A percentile compares a stretch with the other conserved stretches of the same genome.
These are phyloP conservation scores for Gastrodia elata DNA, from an alignment of 106 monocot species.

Conservation along the genomic window DNA sequence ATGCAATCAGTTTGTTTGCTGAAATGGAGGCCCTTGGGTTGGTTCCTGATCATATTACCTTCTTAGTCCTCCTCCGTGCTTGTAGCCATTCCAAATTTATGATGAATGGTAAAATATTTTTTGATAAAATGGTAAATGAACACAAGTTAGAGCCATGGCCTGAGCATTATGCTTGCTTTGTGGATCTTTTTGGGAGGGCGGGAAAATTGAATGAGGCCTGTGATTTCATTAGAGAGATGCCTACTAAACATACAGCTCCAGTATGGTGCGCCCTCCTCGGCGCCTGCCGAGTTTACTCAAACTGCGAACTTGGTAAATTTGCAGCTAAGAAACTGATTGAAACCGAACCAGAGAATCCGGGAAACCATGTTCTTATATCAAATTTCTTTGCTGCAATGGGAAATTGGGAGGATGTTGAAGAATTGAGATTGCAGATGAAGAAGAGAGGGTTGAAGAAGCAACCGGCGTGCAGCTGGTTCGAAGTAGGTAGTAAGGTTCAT, in stretches of 20 bases:
- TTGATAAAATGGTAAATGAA: conserved; percentile 29
- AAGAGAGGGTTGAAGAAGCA: conserved; percentile 51
- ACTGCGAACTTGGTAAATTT: conserved; percentile 32
- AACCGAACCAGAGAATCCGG: conserved; percentile 70
- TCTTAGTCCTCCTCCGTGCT: conserved; percentile 60
- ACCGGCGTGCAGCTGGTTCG: conserved; percentile 76
- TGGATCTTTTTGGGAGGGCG: conserved; percentile 75
- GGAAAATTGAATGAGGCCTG: conserved; percentile 58
- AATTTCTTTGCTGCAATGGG: conserved; percentile 59
- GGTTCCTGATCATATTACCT: conserved; percentile 55
- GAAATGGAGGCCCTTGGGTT: conserved; percentile 33
- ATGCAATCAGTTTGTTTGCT: conserved; percentile 40
- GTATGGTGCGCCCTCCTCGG: conserved; percentile 80
- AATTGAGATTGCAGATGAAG: conserved; percentile 47
- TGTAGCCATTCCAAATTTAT: conserved; percentile 60
- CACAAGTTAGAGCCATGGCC: conserved; percentile 60
- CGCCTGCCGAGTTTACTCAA: conserved; percentile 53
- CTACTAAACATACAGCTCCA: conserved; percentile 40
- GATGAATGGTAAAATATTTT: conserved; percentile 31
- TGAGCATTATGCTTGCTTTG: conserved; percentile 76
- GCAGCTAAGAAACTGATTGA: conserved; percentile 62
- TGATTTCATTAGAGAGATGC: conserved; percentile 48
- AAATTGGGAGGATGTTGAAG: conserved; percentile 51
- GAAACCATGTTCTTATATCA: conserved; percentile 66
- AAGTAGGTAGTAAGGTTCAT: conserved; percentile 51